Conservation (phyloP, 352 stramenopile species). For the Pythium biforme region DNA sequence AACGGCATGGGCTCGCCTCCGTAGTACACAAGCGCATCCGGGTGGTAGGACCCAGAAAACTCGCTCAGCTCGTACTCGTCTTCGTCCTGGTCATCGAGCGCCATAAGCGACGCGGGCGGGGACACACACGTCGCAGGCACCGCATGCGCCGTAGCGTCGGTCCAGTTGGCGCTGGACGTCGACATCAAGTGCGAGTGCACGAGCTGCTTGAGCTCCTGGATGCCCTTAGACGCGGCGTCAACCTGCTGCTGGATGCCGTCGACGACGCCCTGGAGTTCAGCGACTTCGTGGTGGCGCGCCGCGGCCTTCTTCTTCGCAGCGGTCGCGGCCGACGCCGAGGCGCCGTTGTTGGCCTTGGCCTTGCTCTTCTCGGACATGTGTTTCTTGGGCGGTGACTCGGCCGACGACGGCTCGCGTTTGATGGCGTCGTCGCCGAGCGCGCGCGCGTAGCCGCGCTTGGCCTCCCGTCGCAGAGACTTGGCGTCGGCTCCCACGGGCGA, state of each 20-base stretch:
- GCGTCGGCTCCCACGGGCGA: slow-evolving; percentile 25
- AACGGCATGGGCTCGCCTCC: slow-evolving; percentile 19
- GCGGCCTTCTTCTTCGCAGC: slow-evolving; percentile 15
- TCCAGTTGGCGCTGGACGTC: not conserved
- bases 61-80: slow-evolving; percentile 5
- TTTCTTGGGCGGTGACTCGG: slow-evolving; percentile 22
- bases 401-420: slow-evolving; percentile 2
- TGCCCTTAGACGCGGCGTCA: slow-evolving; percentile 26
- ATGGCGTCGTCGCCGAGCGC: not conserved
- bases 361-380: slow-evolving; percentile 13
- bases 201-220: slow-evolving; percentile 30
- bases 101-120: slow-evolving; percentile 20
- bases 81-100: slow-evolving; percentile 10
- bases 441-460: slow-evolving; percentile 13
- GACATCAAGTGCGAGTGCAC: slow-evolving; percentile 21
- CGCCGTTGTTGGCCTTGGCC: not conserved
- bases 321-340: not conserved
- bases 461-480: slow-evolving; percentile 24
- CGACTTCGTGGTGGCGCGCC: slow-evolving; percentile 21
- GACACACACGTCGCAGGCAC: slow-evolving; percentile 11
- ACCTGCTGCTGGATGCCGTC: slow-evolving; percentile 32
- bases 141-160: not conserved
- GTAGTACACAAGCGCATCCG: slow-evolving; percentile 12
- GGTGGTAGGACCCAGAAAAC: slow-evolving; percentile 2
- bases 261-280: slow-evolving; percentile 24